phyloP scores from a whole-genome alignment of 139 green algal genomes.

The Yamagishiella unicocca region DNA sequence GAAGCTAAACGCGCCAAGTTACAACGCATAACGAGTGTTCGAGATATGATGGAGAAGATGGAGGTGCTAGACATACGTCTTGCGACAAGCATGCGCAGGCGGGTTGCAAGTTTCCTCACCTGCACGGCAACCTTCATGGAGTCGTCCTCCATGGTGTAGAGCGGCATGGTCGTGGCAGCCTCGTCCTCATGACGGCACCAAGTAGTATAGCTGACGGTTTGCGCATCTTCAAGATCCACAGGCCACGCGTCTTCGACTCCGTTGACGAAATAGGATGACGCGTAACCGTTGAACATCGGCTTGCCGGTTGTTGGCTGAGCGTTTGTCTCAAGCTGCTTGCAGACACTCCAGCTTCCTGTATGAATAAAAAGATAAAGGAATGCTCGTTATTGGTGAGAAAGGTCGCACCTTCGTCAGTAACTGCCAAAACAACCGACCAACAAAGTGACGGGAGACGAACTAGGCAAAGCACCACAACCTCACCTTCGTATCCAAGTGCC shows the following conservation, averaged over 20 bases:
- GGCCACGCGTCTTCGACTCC: neutral
- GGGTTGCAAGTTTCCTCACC: neutral
- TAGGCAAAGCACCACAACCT: neutral
- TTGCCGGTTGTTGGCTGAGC: neutral
- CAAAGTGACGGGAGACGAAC: neutral
- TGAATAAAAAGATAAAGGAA: neutral
- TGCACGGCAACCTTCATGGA: neutral
- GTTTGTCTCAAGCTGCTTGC: neutral
- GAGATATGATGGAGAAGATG: too few species aligned
- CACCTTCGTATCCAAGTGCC: constrained; percentile 8
- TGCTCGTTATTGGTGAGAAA: too few species aligned
- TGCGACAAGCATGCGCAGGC: too few species aligned
- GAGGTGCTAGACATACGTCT: too few species aligned
- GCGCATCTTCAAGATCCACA: neutral
- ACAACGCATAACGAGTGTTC: too few species aligned
- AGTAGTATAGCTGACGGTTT: neutral
- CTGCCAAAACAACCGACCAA: neutral
- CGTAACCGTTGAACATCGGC: neutral
- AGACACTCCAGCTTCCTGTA: neutral
- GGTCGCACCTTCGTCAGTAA: too few species aligned
- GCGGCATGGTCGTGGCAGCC: neutral
- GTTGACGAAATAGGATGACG: neutral
- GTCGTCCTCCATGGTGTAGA: neutral
- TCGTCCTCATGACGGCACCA: constrained; percentile 21
- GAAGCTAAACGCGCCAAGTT: too few species aligned